phyloP scores from a whole-genome alignment of 305 asterid genomes.

The Fraxinus sp. region DNA sequence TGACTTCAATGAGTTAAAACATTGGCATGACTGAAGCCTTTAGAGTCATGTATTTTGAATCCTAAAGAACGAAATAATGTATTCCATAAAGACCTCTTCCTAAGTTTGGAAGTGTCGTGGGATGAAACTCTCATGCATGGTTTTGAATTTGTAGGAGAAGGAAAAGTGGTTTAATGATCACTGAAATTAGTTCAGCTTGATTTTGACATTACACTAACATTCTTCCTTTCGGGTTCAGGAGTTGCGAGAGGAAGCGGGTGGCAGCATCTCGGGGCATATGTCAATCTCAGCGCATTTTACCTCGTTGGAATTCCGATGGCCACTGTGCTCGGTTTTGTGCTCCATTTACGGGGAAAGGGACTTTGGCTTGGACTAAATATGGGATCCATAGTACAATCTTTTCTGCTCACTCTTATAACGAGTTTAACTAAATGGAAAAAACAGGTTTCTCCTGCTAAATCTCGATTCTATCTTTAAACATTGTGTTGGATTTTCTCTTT shows the following conservation, averaged over 20 bases:
- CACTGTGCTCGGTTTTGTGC: slow-evolving; percentile 34
- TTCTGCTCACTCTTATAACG: slow-evolving; percentile 37
- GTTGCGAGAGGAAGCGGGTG: slow-evolving; percentile 74
- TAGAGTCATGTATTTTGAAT: not conserved
- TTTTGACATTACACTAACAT: not conserved
- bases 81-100: not conserved
- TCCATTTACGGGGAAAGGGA: slow-evolving; percentile 46
- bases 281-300: slow-evolving; percentile 57
- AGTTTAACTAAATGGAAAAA: slow-evolving; percentile 49
- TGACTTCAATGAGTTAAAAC: not conserved
- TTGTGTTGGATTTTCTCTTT: not conserved
- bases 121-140: not conserved
- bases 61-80: not conserved
- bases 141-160: not conserved
- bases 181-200: not conserved
- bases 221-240: slow-evolving; percentile 29
- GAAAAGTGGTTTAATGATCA: not conserved
- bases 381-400: slow-evolving; percentile 43
- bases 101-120: not conserved
- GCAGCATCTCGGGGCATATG: slow-evolving; percentile 70
- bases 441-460: slow-evolving; percentile 35
- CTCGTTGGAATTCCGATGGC: slow-evolving; percentile 54
- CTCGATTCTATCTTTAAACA: not conserved
- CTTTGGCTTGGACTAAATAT: slow-evolving; percentile 57
- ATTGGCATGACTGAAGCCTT: not conserved